Base-by-base conservation (phyloP, 2,329 filamentous ascomycete species). In the Alternaria ethzedia region DNA sequence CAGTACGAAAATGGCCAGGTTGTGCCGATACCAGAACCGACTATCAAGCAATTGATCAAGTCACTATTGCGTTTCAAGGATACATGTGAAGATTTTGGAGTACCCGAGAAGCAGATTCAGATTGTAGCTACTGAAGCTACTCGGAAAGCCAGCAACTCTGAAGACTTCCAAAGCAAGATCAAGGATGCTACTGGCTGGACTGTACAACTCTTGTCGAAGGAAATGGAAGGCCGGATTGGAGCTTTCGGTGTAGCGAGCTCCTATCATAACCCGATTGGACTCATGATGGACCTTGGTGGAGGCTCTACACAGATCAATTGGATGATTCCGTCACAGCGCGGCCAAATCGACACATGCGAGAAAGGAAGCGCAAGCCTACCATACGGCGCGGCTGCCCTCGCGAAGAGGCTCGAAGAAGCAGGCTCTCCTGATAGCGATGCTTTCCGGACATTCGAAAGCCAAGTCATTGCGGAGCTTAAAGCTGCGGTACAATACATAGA, bases 81-180 rank as follows among this genome's bases (percentile, higher is more conserved):
- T 25, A 90, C 91, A 55, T 95, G 93, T 62, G 76, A 84, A 58
- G 87, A 90, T 61, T 93, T 92, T 74, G 84, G 85, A 17, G 92
- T 97, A 0, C 88, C 88, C 0, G 76, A 83, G 1, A 70, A 80
- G 32, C 89, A 94, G 67, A 87, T 95, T 63, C 86, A 87, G 20
- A 87, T 97, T 10, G 87, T 97, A 45, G 94, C 94, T 20, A 97
- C 94, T 0, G 94, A 97, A 79, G 94, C 94, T 5, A 96, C 94
- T 77, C 89, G 94, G 47, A 92, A 89, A 23, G 93, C 94, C 6
- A 80, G 86, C 61, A 97, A 97, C 74, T 89, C 90, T 0, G 83
- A 83, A 20, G 86, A 88, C 1, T 93, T 96, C 80, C 84, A 92
- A 2, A 77, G 82, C 0, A 84, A 86, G 30, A 94, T 97, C 66